Conservation (phyloP, 192 early-diverging fungal species). For the Backusella australiensis region DNA sequence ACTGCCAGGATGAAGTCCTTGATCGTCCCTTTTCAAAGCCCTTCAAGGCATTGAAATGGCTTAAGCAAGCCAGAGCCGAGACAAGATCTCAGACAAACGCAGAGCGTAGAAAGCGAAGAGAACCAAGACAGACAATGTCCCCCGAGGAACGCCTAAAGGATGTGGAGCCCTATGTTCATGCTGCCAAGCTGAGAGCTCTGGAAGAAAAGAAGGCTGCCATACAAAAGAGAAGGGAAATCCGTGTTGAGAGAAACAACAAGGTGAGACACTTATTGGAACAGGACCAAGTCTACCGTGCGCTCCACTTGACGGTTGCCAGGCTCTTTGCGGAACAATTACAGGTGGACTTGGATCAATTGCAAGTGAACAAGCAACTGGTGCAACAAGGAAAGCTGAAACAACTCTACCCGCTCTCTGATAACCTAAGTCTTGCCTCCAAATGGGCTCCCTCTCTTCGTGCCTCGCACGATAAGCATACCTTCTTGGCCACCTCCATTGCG, state of each 20-base stretch:
- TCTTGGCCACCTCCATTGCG: slow-evolving; percentile 40
- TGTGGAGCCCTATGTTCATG: neutral
- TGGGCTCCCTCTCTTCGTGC: slow-evolving; percentile 40
- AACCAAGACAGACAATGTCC: neutral
- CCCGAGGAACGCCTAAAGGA: neutral
- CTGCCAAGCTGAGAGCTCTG: neutral
- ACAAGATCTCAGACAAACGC: neutral
- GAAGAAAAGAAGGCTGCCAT: neutral
- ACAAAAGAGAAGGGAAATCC: slow-evolving; percentile 1
- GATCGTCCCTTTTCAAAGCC: neutral
- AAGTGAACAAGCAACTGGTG: neutral
- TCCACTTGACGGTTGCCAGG: slow-evolving; percentile 40
- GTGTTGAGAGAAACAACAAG: slow-evolving; percentile 12
- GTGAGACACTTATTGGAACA: slow-evolving; percentile 22
- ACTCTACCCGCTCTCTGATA: neutral
- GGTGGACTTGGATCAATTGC: neutral
- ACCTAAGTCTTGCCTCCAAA: slow-evolving; percentile 37
- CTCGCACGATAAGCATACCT: slow-evolving; percentile 40
- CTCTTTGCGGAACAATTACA: slow-evolving; percentile 39
- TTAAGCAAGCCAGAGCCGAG: neutral
- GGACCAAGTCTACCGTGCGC: slow-evolving; percentile 29
- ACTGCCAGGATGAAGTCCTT: slow-evolving; percentile 18
- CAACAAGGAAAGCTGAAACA: neutral
- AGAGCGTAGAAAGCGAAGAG: neutral
- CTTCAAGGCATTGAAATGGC: slow-evolving; percentile 9